Base-by-base conservation (phyloP, 2,329 filamentous ascomycete species). In the Aspergillus ibericus region DNA sequence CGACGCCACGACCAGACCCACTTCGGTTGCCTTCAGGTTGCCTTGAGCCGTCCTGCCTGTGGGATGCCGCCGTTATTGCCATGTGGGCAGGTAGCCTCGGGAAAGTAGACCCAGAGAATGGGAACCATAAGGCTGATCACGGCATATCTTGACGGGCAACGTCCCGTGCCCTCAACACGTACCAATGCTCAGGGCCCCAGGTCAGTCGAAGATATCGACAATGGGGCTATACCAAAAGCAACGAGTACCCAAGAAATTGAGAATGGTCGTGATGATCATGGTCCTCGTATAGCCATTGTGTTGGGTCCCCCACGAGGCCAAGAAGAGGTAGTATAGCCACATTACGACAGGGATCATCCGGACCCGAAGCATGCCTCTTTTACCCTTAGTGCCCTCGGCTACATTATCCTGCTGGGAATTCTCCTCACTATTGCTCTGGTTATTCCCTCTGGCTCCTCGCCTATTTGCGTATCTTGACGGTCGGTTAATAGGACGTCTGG, bases 1-100 rank as follows among this genome's bases (percentile, higher is more conserved):
- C n/a, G 36, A n/a, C 36, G 18, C 75, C 3, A 70, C 85, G 13
- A 68, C 81, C n/a, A 72, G 83, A 38, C 82, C 82, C 0, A 70
- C 85, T 3, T 70, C 81, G 40, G 82, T 83, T 4, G 82, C 81
- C 5, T 59, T 79, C 44, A 59, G 13, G 69, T 73, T 64, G 69
- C 65, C 16, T 48, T 71, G 16, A 18, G 35, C 18, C 18, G 10
- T 15, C 18, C 25, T 22, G 6, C 10, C 25, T 49, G 16, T 35
- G 35, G 25, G 15, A 48, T 32, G 25, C 42, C 22, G 42, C 42
- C 42, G 25, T 47, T 29, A 27, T 47, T 25, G 42, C 42, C 42
- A 47, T 29, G 42, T 47, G 42, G 25, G 13, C 13, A 29, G 44
- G 25, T 48, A 48, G 42, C 15, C 25, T 48, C 44, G 44, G 25